Percentiles rank a stretch among this genome's conserved stretches.
Conservation (phyloP, 495 filamentous ascomycete genomes). For the Aspergillus mulundensis region DNA sequence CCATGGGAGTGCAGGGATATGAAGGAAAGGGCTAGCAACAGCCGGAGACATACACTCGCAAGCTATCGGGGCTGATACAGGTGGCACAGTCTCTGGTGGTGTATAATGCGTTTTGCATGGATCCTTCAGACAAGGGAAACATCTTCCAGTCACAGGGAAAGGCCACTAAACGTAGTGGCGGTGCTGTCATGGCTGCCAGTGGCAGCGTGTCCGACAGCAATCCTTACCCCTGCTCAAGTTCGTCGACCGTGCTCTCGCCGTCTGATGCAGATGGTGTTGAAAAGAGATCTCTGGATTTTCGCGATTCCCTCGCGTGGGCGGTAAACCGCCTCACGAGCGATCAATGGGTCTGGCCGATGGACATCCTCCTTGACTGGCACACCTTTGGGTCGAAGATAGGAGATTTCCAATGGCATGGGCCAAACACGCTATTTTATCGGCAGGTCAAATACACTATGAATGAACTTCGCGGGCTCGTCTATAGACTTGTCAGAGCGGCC, state of each 20-base stretch:
- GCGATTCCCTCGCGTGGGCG: slow-evolving; percentile 7
- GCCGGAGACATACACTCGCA: neutral
- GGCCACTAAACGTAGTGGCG: neutral
- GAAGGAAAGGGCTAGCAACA: neutral
- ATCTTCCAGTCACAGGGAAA: neutral
- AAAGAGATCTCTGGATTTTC: too few relatives aligned
- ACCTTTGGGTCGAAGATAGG: slow-evolving; percentile 29
- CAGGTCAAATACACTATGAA: slow-evolving; percentile 11
- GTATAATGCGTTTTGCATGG: slow-evolving; percentile 7
- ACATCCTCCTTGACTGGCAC: slow-evolving; percentile 20
- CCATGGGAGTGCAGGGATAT: neutral
- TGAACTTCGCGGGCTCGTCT: slow-evolving; percentile 8
- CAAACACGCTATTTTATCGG: slow-evolving; percentile 9
- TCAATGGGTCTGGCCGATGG: slow-evolving; percentile 7
- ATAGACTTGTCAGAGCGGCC: neutral
- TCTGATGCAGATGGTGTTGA: too few relatives aligned
- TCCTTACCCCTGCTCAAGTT: neutral
- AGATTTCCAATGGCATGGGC: slow-evolving; percentile 9
- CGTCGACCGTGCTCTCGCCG: neutral
- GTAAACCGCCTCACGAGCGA: slow-evolving; percentile 11
- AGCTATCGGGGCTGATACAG: slow-evolving; percentile 11
- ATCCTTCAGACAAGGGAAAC: neutral
- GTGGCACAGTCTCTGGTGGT: slow-evolving; percentile 10
- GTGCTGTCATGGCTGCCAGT: neutral
- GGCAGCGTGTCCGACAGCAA: neutral